These are phyloP conservation scores for Sphaerulina populicola DNA, from an alignment of 2,329 filamentous ascomycete genomes.

Conservation along the genomic window DNA sequence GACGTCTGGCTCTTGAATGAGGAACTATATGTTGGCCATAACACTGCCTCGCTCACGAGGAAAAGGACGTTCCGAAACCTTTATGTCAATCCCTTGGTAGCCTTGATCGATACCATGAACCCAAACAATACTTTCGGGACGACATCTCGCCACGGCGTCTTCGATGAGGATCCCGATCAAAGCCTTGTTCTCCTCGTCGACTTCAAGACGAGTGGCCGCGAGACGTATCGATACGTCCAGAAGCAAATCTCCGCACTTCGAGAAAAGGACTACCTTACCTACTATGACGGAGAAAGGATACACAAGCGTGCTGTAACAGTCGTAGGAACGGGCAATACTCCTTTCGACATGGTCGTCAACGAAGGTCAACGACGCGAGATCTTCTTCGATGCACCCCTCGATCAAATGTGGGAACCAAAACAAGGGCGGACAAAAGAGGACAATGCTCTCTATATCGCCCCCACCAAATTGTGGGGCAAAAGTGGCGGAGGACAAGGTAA, in stretches of 20 bases:
- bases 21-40: constrained; percentile 58
- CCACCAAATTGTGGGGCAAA: background rate
- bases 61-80: constrained; percentile 54
- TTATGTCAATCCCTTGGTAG: constrained; percentile 57
- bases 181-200: constrained; percentile 58
- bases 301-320: constrained; percentile 55
- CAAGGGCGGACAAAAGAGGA: background rate
- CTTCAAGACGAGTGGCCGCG: constrained; percentile 52
- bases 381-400: constrained; percentile 31
- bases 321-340: constrained; percentile 58
- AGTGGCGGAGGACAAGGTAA: constrained; percentile 38
- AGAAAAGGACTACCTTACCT: constrained; percentile 45
- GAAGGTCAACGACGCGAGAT: constrained; percentile 51
- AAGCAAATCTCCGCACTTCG: constrained; percentile 53
- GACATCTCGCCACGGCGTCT: constrained; percentile 44
- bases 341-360: constrained; percentile 48
- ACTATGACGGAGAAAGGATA: constrained; percentile 45
- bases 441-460: background rate
- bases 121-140: constrained; percentile 42
- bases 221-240: constrained; percentile 48
- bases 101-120: constrained; percentile 50
- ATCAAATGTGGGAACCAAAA: constrained; percentile 13
- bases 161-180: constrained; percentile 34
- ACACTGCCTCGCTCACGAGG: constrained; percentile 45
- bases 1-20: constrained; percentile 57